Evolutionary conservation across 2,329 filamentous ascomycete species (phyloP).

Genomic region (Colletotrichum tanaceti): DNA sequence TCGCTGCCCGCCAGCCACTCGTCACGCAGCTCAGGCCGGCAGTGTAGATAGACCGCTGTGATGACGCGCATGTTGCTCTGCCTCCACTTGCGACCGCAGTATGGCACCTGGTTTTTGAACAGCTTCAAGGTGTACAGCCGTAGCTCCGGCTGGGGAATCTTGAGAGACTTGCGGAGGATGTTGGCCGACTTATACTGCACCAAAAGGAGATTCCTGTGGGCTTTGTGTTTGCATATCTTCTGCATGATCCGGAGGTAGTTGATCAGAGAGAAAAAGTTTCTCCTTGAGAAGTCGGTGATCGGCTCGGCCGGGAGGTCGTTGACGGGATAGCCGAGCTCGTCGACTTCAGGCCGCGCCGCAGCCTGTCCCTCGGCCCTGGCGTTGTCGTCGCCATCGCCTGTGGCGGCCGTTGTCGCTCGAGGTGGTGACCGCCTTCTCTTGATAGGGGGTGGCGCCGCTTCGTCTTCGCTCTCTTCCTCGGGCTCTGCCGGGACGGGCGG

Average conservation of each 20-base stretch:
- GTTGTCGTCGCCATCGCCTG: constrained; percentile 43
- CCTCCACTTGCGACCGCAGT: constrained; percentile 97
- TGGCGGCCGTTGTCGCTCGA: constrained; percentile 47
- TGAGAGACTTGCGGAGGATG: constrained; percentile 90
- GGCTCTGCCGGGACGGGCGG: constrained; percentile 41
- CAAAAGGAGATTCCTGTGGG: constrained; percentile 91
- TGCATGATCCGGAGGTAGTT: constrained; percentile 97
- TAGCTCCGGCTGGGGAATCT: constrained; percentile 87
- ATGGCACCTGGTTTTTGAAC: constrained; percentile 98
- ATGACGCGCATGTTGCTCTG: constrained; percentile 99
- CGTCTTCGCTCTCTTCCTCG: constrained; percentile 69
- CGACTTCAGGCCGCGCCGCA: constrained; percentile 70
- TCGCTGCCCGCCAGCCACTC: constrained; percentile 95
- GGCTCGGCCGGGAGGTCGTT: constrained; percentile 77
- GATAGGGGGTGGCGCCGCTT: constrained; percentile 88
- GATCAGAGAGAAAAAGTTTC: constrained; percentile 95
- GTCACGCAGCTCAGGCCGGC: constrained; percentile 89
- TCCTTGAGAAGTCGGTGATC: constrained; percentile 90
- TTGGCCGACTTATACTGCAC: constrained; percentile 96
- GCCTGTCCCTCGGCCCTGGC: constrained; percentile 50
- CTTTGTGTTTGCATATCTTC: constrained; percentile 96
- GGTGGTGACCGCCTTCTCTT: constrained; percentile 65
- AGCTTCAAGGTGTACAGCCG: constrained; percentile 96
- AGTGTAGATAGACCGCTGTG: constrained; percentile 94
- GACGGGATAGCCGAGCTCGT: constrained; percentile 87